Evolutionary conservation across 345 rosid genomes (phyloP), one percentile per base, ranked within the genome.

Genomic region (Hibiscus mutabilis): DNA sequence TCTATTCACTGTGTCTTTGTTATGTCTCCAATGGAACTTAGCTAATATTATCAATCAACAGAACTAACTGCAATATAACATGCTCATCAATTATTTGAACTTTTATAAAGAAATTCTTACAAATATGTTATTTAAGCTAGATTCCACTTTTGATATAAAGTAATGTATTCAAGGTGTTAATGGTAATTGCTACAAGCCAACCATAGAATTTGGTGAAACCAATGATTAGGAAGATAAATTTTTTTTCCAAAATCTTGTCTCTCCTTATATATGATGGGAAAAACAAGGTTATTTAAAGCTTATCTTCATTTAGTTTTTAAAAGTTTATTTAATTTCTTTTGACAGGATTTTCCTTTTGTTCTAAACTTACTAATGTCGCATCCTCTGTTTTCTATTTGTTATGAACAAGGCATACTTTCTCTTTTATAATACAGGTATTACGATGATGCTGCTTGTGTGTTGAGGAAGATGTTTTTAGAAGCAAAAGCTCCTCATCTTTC

Each of bases 401-500:
- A 18, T 51, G 42, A 47, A 27, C 14, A 27, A 49, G 24, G n/a
- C 31, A 33, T 63, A 37, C 29, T 22, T 44, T 74, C 40, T 62
- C 58, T 70, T 76, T 71, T 59, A 27, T 31, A 71, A 70, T 73
- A 18, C 73, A 95, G 99, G 82, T 96, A 96, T 75, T 96, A 96
- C 73, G 99, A 96, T 77, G 99, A 96, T 82, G 92, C 96, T 69
- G 99, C 99, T 40, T 96, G 98, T 82, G 96, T 92, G 71, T 69
- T 96, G 73, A 82, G 98, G 81, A 92, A 96, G 86, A 86, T 96
- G 95, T 91, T 91, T 78, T 73, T 96, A 82, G 99, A 96, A 78
- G 99, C 96, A 63, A 96, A 91, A 88, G 98, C 99, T 78, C 99
- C 99, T 74, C 99, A 96, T 75, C 94, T 91, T 68, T 92, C 99